These are phyloP conservation scores for Fusarium algeriense DNA, from an alignment of 2,329 filamentous ascomycete species.

Conservation along the genomic window DNA sequence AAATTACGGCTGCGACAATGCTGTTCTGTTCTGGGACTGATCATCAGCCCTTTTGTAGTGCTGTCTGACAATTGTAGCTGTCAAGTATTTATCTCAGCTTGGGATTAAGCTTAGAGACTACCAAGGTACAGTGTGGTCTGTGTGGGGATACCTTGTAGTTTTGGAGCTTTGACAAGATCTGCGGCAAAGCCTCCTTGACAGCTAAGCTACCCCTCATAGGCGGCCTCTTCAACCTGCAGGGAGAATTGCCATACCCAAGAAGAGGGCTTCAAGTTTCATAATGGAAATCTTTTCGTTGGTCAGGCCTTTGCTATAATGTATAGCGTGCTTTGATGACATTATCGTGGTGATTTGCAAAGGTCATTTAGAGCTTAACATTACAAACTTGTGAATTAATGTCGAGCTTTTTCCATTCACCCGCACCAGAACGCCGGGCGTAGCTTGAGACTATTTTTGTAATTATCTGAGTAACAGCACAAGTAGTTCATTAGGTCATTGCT, in stretches of 20 bases:
- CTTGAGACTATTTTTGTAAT: no score
- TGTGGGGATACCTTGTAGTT: conserved; percentile 19
- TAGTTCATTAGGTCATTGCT: no score
- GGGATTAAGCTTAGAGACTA: conserved; percentile 11
- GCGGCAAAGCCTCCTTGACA: neutral
- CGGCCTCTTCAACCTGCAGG: neutral
- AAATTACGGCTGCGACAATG: conserved; percentile 1
- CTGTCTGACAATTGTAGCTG: conserved; percentile 12
- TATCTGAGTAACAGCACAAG: no score
- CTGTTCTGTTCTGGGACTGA: conserved; percentile 9
- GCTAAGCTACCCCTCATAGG: neutral
- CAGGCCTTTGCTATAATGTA: no score
- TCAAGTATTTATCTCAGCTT: conserved; percentile 12
- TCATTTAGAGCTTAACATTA: no score
- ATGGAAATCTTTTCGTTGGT: neutral
- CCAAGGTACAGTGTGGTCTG: conserved; percentile 14
- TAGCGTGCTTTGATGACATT: no score
- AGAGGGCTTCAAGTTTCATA: neutral
- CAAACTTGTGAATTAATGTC: no score
- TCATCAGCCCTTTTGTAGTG: conserved; percentile 25
- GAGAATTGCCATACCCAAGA: no score
- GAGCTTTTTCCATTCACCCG: no score
- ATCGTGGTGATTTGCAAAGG: no score
- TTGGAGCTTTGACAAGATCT: neutral
- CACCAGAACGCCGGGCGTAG: no score